Base-by-base conservation (phyloP, 2,329 filamentous ascomycete species). In the Alternaria panax region DNA sequence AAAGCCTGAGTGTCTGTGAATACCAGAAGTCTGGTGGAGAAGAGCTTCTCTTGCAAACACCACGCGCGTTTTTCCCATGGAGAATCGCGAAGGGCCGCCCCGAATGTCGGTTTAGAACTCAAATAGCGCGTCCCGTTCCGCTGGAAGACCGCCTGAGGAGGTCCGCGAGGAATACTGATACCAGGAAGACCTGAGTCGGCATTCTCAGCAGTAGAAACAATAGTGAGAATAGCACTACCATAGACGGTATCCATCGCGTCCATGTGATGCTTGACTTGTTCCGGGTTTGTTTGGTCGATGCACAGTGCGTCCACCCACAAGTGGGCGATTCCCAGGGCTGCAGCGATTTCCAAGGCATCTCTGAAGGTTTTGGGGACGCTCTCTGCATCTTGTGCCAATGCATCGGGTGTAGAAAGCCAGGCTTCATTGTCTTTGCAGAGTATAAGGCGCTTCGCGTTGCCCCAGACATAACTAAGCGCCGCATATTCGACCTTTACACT, bases 11-110 rank as follows among this genome's bases (percentile, higher is more conserved):
- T 0, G 4, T 38, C 34, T 2, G 34, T 38, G 25, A 63, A 58
- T 5, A 61, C 25, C 12, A 63, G 36, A 1, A 54, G 46, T 25
- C 58, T 16, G 11, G 40, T 53, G 6, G 58, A 64, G 9, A 58
- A 56, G 6, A 61, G 3, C 18, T 58, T 55, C 14, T 64, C 61
- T 32, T 64, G 61, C 3, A 58, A 45, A 42, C 57, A 54, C 61
- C 61, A 63, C 0, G 50, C 58, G 7, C 61, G 53, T 11, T 28
- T 54, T 8, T 60, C 50, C 61, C 58, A 63, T 5, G 41, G 36
- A 4, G 51, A 59, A 7, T 32, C 4, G 12, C 22, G 6, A 4
- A 59, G 14, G 16, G 56, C 45, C 16, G 18, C 12, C 5, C 51
- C 56, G 22, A 51, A 59, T 2, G 56, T 54, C 14, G 16, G 34